phyloP scores from a whole-genome alignment of 2,329 filamentous ascomycete species.

The Gnomoniopsis sp. region DNA sequence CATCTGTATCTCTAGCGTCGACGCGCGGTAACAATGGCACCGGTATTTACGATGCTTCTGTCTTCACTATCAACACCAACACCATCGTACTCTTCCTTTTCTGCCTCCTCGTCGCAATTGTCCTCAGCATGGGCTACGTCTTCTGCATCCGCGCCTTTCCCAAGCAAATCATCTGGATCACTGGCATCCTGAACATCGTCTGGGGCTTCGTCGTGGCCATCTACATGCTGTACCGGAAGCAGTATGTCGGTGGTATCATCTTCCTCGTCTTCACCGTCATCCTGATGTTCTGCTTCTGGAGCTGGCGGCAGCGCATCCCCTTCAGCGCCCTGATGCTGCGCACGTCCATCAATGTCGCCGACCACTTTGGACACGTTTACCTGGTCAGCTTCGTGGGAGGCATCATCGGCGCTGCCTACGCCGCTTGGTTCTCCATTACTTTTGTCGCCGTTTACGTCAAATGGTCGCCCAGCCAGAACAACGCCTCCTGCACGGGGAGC shows the following conservation, averaged over 20 bases:
- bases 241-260: slow-evolving; percentile 82
- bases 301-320: slow-evolving; percentile 86
- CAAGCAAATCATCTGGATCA: slow-evolving; percentile 90
- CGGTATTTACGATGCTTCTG: slow-evolving; percentile 67
- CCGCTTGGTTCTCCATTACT: slow-evolving; percentile 82
- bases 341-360: slow-evolving; percentile 80
- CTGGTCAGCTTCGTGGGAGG: slow-evolving; percentile 82
- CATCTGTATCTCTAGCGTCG: slow-evolving; percentile 25
- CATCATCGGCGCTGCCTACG: slow-evolving; percentile 69
- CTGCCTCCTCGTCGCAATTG: slow-evolving; percentile 68
- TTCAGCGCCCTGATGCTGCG: slow-evolving; percentile 89
- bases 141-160: slow-evolving; percentile 72
- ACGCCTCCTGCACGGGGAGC: slow-evolving; percentile 48
- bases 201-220: slow-evolving; percentile 82
- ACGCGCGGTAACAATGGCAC: slow-evolving; percentile 62
- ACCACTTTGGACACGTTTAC: slow-evolving; percentile 81
- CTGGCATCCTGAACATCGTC: slow-evolving; percentile 81
- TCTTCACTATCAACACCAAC: slow-evolving; percentile 70
- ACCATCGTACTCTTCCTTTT: slow-evolving; percentile 84
- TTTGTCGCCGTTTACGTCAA: slow-evolving; percentile 82
- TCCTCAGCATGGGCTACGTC: slow-evolving; percentile 76
- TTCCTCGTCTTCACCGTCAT: slow-evolving; percentile 82
- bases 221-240: slow-evolving; percentile 74
- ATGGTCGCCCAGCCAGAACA: slow-evolving; percentile 63
- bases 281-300: slow-evolving; percentile 77